Evolutionary conservation across 2,329 filamentous ascomycete genomes (phyloP), one percentile per base, ranked within the genome.

Genomic region (Coniochaeta ligniaria): DNA sequence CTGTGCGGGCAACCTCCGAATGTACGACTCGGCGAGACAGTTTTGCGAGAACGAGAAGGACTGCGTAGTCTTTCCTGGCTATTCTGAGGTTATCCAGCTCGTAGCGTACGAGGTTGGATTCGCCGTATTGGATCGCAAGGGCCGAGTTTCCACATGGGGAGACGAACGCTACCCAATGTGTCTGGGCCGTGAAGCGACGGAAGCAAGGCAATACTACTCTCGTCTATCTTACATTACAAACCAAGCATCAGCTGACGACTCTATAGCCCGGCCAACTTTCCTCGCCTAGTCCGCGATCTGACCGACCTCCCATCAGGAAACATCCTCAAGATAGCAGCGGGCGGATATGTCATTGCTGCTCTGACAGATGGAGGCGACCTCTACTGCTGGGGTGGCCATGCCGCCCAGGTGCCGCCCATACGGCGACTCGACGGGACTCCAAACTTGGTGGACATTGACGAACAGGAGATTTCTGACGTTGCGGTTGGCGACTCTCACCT

Each of bases 401-500:
- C 20, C 72, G 26, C 35, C 35, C 24, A 38, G 20, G 20, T 41
- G 12, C 52, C 55, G 3, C 60, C 65, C 24, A 65, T 78, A 20
- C 63, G 54, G 11, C 63, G 41, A 2, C 47, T 67, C n/a, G 35
- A 45, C 2, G 64, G 63, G 20, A 63, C 66, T 9, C 80, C 82
- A 1, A 74, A 69, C 35, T 82, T 81, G 0, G 68, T 80, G 1
- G 75, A 79, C 9, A 71, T 83, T 0, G 73, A 72, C 6, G 76
- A 76, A 4, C 73, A 76, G 24, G 83, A 89, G 61, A 73, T 89
- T 2, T 63, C 75, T 6, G 85, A 88, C 63, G 74, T 87, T 43
- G 82, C 78, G 1, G 67, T 89, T 6, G 87, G 87, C 0, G 79
- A 82, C 38, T 75, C 76, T 8, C 86, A 89, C 69, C 76, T 84